Evolutionary conservation across 1,284 basidiomycete species (phyloP).

Genomic region (Cryptococcus sp.): DNA sequence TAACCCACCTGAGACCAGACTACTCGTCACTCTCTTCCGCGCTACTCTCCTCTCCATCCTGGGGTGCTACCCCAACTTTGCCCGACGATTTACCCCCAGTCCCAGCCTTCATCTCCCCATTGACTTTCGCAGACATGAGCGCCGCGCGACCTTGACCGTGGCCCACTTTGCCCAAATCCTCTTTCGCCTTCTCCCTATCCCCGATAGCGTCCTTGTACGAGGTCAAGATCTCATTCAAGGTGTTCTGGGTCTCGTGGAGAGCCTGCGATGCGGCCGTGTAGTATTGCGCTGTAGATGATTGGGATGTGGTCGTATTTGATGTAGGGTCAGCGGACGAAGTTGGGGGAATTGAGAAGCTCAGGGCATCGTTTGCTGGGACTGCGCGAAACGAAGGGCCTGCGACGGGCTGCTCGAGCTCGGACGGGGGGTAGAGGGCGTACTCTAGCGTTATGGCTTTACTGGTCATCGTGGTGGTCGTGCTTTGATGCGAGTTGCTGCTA

Average conservation of each 20-base stretch:
- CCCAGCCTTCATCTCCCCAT: conserved; percentile 11
- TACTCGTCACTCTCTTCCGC: conserved; percentile 11
- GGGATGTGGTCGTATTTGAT: not conserved
- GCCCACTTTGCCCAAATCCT: conserved; percentile 28
- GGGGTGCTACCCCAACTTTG: not conserved
- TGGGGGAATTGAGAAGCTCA: conserved; percentile 6
- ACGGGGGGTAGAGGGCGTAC: conserved; percentile 27
- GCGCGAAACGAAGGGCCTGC: conserved; percentile 9
- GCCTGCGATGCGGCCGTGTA: conserved; percentile 22
- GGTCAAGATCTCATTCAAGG: conserved; percentile 28
- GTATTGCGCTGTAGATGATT: conserved; percentile 23
- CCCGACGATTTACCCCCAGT: not conserved
- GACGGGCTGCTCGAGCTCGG: conserved; percentile 7
- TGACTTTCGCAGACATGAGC: conserved; percentile 29
- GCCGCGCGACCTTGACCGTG: conserved; percentile 34
- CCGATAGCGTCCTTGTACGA: conserved; percentile 38
- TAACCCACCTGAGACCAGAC: not conserved
- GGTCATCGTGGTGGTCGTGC: conserved; percentile 5
- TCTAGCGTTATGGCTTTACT: conserved; percentile 16
- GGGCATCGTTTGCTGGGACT: conserved; percentile 11
- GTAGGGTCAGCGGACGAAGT: not conserved
- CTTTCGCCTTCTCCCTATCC: conserved; percentile 35
- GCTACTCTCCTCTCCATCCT: conserved; percentile 3
- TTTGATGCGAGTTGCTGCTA: not conserved
- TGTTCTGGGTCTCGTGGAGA: conserved; percentile 21